Evolutionary conservation across 1,284 basidiomycete species (phyloP).

Genomic region (Tausonia pullulans): DNA sequence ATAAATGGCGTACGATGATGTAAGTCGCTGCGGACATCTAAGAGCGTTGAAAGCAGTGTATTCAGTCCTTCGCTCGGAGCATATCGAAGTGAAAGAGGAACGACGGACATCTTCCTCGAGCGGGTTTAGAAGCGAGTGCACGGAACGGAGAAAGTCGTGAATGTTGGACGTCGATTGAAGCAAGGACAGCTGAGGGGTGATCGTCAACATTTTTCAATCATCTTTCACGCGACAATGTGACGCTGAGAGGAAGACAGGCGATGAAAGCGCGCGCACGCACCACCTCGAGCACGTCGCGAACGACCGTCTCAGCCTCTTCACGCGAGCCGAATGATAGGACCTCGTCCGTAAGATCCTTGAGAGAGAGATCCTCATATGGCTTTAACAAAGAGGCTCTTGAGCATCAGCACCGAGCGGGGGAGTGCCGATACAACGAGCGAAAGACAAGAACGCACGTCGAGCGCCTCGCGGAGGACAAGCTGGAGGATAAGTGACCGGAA

Average conservation of each 20-base stretch:
- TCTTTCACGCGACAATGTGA: too few relatives aligned
- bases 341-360: conserved; percentile 4
- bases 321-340: background rate
- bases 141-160: background rate
- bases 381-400: background rate
- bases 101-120: conserved; percentile 4
- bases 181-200: too few relatives aligned
- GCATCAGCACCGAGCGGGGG: background rate
- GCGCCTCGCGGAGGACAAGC: conserved; percentile 4
- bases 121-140: background rate
- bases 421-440: too few relatives aligned
- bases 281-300: background rate
- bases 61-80: background rate
- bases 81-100: background rate
- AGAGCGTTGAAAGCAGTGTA: background rate
- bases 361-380: conserved; percentile 1
- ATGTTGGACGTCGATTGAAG: background rate
- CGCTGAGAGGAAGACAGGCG: too few relatives aligned
- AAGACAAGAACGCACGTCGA: conserved; percentile 1
- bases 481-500: background rate
- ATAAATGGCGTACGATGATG: too few relatives aligned
- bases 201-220: too few relatives aligned
- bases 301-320: background rate
- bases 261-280: background rate
- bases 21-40: too few relatives aligned